phyloP scores from a whole-genome alignment of 305 asterid species.

The Solanum hybrid region DNA sequence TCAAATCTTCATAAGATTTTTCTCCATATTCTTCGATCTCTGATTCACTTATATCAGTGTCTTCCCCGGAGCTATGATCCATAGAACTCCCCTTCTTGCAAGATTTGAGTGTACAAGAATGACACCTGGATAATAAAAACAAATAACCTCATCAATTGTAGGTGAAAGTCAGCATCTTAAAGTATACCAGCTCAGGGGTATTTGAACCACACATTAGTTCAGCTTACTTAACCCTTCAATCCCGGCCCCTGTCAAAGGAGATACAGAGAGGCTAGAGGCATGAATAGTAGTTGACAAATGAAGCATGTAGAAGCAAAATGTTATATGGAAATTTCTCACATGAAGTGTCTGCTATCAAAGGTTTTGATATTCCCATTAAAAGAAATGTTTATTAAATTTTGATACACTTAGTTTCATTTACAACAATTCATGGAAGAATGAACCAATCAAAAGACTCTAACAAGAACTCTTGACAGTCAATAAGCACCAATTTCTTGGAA shows the following conservation, averaged over 20 bases:
- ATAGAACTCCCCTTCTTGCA: constrained; percentile 20
- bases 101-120: neutral
- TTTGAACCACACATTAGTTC: constrained; percentile 3
- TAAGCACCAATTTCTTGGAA: neutral
- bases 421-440: neutral
- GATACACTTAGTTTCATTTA: neutral
- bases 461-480: neutral
- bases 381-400: neutral
- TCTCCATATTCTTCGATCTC: constrained; percentile 22
- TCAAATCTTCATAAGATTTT: constrained; percentile 20
- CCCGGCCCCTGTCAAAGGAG: neutral
- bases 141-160: neutral
- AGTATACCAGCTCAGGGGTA: neutral
- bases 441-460: neutral
- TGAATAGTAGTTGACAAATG: neutral
- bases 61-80: constrained; percentile 24
- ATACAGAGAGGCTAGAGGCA: neutral
- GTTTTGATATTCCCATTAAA: neutral
- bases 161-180: neutral
- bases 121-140: neutral
- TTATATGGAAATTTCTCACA: neutral
- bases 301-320: neutral
- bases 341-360: neutral
- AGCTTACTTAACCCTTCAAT: neutral
- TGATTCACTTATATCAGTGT: constrained; percentile 30